These are phyloP conservation scores for Ceratobasidium theobromae DNA, from an alignment of 1,284 basidiomycete species.

Conservation along the genomic window DNA sequence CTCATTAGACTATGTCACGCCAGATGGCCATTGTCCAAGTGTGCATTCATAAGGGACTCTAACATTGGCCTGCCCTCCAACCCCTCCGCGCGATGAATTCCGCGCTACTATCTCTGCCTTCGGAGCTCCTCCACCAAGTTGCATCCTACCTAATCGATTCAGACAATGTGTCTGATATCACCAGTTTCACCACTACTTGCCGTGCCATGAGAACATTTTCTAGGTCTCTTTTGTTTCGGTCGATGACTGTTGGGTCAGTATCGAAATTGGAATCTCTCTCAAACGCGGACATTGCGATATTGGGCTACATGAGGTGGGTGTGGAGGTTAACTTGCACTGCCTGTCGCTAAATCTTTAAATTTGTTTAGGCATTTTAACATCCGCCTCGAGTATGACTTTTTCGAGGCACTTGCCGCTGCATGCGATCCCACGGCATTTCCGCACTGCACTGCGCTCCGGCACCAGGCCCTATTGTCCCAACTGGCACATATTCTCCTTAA, in stretches of 20 bases:
- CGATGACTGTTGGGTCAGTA: constrained; percentile 6
- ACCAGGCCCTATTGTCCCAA: neutral
- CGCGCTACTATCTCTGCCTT: neutral
- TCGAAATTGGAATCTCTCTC: constrained; percentile 17
- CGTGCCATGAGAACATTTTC: neutral
- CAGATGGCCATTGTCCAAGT: neutral
- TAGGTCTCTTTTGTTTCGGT: constrained; percentile 18
- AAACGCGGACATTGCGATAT: neutral
- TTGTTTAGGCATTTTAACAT: constrained; percentile 14
- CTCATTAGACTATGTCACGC: neutral
- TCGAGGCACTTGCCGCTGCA: constrained; percentile 13
- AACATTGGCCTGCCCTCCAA: neutral
- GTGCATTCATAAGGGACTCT: neutral
- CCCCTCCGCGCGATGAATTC: neutral
- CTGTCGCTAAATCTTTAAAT: neutral
- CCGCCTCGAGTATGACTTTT: constrained; percentile 22
- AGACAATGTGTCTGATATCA: neutral
- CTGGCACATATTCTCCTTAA: constrained; percentile 23
- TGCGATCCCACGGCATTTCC: constrained; percentile 1
- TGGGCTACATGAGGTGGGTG: constrained; percentile 19
- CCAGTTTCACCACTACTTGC: constrained; percentile 4
- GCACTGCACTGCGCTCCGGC: neutral
- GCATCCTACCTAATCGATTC: neutral
- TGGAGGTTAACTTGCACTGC: neutral
- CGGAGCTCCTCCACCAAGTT: constrained; percentile 25